phyloP scores from a whole-genome alignment of 257 asterid genomes.

The Plantago major region DNA sequence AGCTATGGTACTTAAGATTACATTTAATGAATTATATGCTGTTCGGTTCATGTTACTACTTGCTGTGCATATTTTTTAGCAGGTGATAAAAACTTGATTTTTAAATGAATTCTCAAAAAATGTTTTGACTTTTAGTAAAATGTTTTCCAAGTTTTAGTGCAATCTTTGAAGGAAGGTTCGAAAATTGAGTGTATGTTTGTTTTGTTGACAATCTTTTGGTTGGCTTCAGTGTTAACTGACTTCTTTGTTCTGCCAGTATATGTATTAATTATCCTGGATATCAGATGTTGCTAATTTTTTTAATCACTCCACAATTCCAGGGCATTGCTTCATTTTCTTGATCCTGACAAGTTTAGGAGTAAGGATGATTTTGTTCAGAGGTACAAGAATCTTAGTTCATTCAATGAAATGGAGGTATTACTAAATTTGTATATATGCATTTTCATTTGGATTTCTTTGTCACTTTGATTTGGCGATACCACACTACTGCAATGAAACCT shows the following conservation, averaged over 20 bases:
- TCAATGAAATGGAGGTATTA: constrained; percentile 82
- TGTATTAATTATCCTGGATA: neutral
- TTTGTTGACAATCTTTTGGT: too few relatives aligned
- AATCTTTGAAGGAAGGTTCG: neutral
- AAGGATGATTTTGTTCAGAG: constrained; percentile 91
- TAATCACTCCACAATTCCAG: constrained; percentile 36
- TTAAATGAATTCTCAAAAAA: neutral
- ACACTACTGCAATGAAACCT: constrained; percentile 11
- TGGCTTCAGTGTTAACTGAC: too few relatives aligned
- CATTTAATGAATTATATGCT: constrained; percentile 15
- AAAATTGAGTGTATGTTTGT: neutral
- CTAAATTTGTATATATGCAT: neutral
- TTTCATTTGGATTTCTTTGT: constrained; percentile 12
- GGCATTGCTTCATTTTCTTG: constrained; percentile 99
- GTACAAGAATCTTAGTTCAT: constrained; percentile 92
- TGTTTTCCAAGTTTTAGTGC: neutral
- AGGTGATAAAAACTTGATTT: constrained; percentile 2
- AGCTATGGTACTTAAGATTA: constrained; percentile 70
- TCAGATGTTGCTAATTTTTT: neutral
- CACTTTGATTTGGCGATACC: neutral
- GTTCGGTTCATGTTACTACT: neutral
- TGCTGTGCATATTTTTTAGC: constrained; percentile 5
- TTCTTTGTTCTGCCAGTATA: neutral
- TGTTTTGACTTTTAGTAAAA: neutral
- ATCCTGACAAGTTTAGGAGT: constrained; percentile 77